Evolutionary conservation across 179 eudicot genomes (phyloP).

Genomic region (Gypsophila paniculata): DNA sequence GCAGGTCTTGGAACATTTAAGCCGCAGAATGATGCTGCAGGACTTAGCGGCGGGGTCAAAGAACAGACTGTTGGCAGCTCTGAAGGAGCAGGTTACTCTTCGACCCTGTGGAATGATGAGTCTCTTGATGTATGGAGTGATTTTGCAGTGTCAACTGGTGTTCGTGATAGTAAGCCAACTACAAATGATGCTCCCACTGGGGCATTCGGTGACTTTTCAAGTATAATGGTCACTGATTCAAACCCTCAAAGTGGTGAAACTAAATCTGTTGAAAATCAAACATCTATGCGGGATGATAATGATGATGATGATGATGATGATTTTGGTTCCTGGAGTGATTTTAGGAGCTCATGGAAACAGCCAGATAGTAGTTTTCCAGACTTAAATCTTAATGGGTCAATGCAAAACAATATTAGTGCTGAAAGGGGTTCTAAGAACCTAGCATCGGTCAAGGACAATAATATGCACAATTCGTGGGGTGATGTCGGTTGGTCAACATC

Average conservation of each 20-base stretch:
- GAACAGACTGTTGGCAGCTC: conserved; percentile 12
- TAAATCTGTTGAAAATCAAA: conserved; percentile 18
- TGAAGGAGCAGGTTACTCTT: conserved; percentile 11
- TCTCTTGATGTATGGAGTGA: conserved; percentile 29
- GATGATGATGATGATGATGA: conserved; percentile 22
- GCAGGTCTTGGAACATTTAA: conserved; percentile 16
- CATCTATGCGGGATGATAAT: conserved; percentile 19
- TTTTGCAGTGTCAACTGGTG: conserved; percentile 23
- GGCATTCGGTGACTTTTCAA: conserved; percentile 27
- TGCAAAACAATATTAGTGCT: background rate
- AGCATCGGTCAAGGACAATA: conserved; percentile 13
- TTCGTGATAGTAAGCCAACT: conserved; percentile 19
- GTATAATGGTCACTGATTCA: conserved; percentile 17
- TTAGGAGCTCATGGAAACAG: conserved; percentile 19
- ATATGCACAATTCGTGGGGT: conserved; percentile 26
- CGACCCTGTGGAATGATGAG: conserved; percentile 6
- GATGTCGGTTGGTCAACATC: conserved; percentile 24
- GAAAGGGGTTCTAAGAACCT: conserved; percentile 12
- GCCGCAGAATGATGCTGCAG: conserved; percentile 24
- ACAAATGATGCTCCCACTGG: conserved; percentile 23
- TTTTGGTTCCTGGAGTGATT: conserved; percentile 33
- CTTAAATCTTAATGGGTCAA: conserved; percentile 6
- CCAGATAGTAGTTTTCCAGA: conserved; percentile 16
- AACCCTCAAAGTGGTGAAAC: conserved; percentile 20
- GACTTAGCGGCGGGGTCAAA: conserved; percentile 1